Conservation (phyloP, 2,329 filamentous ascomycete species). For the Emergomyces africanus region DNA sequence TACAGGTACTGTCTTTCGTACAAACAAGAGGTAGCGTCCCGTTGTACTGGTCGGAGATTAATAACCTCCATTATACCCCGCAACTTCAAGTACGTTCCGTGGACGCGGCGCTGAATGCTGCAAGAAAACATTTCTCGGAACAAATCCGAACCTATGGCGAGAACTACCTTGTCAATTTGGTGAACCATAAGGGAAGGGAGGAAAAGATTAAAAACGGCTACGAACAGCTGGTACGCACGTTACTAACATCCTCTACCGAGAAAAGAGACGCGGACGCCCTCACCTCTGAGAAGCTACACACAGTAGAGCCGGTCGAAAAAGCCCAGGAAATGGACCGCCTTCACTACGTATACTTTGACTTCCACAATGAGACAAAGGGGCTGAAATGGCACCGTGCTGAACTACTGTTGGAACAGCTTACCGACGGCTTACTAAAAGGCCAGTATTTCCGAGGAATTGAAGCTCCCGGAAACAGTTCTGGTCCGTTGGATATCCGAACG, state of each 20-base stretch:
- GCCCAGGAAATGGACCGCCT: slow-evolving; percentile 63
- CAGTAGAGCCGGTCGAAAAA: slow-evolving; percentile 52
- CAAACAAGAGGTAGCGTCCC: slow-evolving; percentile 95
- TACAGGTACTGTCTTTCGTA: slow-evolving; percentile 85
- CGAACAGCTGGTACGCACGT: slow-evolving; percentile 70
- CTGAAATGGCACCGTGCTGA: slow-evolving; percentile 86
- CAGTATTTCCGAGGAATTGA: slow-evolving; percentile 90
- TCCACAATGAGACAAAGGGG: slow-evolving; percentile 94
- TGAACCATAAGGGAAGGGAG: slow-evolving; percentile 92
- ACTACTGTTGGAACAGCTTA: slow-evolving; percentile 69
- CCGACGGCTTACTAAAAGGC: slow-evolving; percentile 61
- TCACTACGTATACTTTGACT: slow-evolving; percentile 98
- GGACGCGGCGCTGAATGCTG: slow-evolving; percentile 65
- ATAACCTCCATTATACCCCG: slow-evolving; percentile 81
- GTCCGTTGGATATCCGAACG: slow-evolving; percentile 64
- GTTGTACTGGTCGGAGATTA: slow-evolving; percentile 92
- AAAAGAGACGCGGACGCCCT: slow-evolving; percentile 50
- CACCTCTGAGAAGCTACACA: slow-evolving; percentile 68
- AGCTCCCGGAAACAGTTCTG: slow-evolving; percentile 57
- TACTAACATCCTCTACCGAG: slow-evolving; percentile 59
- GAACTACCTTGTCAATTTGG: slow-evolving; percentile 92
- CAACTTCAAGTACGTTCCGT: slow-evolving; percentile 78
- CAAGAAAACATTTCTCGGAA: slow-evolving; percentile 79
- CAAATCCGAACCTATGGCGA: slow-evolving; percentile 91
- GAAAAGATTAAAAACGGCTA: slow-evolving; percentile 83